phyloP scores from a whole-genome alignment of 352 stramenopile genomes.

The Phytophthora colocasiae region DNA sequence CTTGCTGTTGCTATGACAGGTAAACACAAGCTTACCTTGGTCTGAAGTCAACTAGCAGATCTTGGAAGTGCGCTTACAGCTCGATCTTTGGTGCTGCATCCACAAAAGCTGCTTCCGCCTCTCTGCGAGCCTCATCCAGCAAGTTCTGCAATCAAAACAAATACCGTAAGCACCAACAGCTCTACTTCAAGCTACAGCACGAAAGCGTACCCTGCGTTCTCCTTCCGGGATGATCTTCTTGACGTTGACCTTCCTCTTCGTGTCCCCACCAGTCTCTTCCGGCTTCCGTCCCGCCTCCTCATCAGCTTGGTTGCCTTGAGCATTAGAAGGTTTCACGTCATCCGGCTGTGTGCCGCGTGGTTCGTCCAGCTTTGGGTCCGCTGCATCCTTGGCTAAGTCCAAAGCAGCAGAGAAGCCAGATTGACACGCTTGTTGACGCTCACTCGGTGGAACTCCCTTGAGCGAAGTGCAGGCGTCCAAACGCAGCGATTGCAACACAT shows the following conservation, averaged over 20 bases:
- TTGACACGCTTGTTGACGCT: conserved; percentile 53
- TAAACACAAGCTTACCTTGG: neutral
- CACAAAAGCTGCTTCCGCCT: conserved; percentile 42
- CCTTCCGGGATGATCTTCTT: conserved; percentile 45
- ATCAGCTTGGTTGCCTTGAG: conserved; percentile 20
- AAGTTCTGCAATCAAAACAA: conserved; percentile 40
- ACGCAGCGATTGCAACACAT: conserved; percentile 43
- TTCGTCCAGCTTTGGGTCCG: conserved; percentile 3
- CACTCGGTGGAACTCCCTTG: conserved; percentile 43
- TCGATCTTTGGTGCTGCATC: conserved; percentile 24
- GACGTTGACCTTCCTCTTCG: conserved; percentile 39
- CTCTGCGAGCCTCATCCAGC: conserved; percentile 47
- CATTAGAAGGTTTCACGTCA: conserved; percentile 3
- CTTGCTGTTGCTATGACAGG: conserved; percentile 16
- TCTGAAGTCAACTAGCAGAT: neutral
- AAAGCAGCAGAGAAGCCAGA: conserved; percentile 50
- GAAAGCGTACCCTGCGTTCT: conserved; percentile 34
- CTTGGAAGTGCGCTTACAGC: conserved; percentile 22
- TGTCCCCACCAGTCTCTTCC: conserved; percentile 3
- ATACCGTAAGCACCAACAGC: conserved; percentile 5
- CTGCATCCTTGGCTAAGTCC: conserved; percentile 38
- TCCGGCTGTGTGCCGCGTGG: neutral
- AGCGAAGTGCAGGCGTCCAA: conserved; percentile 53
- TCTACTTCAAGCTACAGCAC: neutral
- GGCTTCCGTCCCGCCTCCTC: conserved; percentile 6